Percentiles rank a stretch among this genome's conserved stretches.
These are phyloP conservation scores for Apiospora malaysiana DNA, from an alignment of 2,329 filamentous ascomycete genomes.

Conservation along the genomic window DNA sequence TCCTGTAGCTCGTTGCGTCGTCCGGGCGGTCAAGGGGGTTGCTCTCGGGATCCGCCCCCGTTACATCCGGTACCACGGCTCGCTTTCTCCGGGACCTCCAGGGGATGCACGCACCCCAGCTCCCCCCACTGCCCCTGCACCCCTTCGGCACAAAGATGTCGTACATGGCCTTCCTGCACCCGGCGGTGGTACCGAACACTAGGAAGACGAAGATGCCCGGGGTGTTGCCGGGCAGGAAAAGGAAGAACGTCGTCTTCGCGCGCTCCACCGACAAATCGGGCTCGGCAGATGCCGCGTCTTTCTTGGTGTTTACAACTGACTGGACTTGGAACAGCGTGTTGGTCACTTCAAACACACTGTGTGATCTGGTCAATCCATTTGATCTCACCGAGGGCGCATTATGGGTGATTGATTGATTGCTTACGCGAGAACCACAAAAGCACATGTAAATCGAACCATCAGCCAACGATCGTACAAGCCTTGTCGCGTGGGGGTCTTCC, in stretches of 20 bases:
- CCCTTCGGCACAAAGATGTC: slow-evolving; percentile 24
- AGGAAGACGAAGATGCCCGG: slow-evolving; percentile 30
- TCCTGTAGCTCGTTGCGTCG: neutral
- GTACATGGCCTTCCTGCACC: slow-evolving; percentile 26
- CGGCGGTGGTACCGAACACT: slow-evolving; percentile 30
- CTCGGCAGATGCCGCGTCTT: slow-evolving; percentile 20
- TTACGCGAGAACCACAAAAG: slow-evolving; percentile 33
- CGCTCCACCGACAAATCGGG: slow-evolving; percentile 27
- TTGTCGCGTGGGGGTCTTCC: slow-evolving; percentile 7
- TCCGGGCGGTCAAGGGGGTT: slow-evolving; percentile 1
- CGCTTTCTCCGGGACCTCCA: neutral
- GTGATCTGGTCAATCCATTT: neutral
- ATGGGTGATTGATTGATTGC: slow-evolving; percentile 5
- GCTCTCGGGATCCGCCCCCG: neutral
- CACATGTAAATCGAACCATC: slow-evolving; percentile 36
- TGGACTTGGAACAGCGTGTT: slow-evolving; percentile 36
- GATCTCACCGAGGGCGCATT: neutral
- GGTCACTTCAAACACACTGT: slow-evolving; percentile 35
- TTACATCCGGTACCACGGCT: neutral
- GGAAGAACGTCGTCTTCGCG: slow-evolving; percentile 26
- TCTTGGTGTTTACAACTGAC: slow-evolving; percentile 30
- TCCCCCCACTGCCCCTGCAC: slow-evolving; percentile 5
- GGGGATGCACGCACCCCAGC: neutral
- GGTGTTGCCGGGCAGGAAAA: slow-evolving; percentile 28
- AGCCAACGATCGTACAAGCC: slow-evolving; percentile 38